Conservation (phyloP, 805 yeast genomes). For the Ogataea nakhonphanomensis region DNA sequence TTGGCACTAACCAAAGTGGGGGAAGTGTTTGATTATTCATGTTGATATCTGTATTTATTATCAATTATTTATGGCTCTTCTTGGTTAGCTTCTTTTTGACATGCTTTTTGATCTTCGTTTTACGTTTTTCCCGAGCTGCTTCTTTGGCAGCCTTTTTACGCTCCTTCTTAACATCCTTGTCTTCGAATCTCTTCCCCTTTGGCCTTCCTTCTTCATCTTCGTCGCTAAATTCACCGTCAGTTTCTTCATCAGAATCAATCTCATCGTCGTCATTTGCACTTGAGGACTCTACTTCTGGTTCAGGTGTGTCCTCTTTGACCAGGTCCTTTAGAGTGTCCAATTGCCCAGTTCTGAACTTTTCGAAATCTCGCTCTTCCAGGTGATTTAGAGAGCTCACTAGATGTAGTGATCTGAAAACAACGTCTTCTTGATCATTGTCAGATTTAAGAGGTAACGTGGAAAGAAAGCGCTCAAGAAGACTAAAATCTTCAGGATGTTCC, state of each 20-base stretch:
- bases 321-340: constrained; percentile 72
- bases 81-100: constrained; percentile 73
- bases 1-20: constrained; percentile 45
- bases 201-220: constrained; percentile 22
- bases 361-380: constrained; percentile 86
- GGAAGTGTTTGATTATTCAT: constrained; percentile 39
- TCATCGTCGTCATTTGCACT: constrained; percentile 34
- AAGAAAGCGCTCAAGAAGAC: constrained; percentile 40
- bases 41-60: neutral
- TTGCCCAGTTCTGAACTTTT: constrained; percentile 72
- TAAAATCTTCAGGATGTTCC: constrained; percentile 37
- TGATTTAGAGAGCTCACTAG: constrained; percentile 76
- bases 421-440: constrained; percentile 60
- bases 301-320: constrained; percentile 36
- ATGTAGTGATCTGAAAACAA: constrained; percentile 78
- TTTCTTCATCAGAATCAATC: constrained; percentile 16
- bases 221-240: constrained; percentile 15
- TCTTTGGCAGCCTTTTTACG: constrained; percentile 76
- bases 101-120: constrained; percentile 79
- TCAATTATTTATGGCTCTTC: constrained; percentile 32
- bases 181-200: constrained; percentile 75
- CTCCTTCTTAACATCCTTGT: constrained; percentile 71
- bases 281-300: constrained; percentile 22
- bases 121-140: constrained; percentile 72
- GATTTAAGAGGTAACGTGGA: constrained; percentile 56